Evolutionary conservation across 192 early-diverging fungal species (phyloP), one percentile per base, ranked within the genome.

Genomic region (Physocladia obscura): DNA sequence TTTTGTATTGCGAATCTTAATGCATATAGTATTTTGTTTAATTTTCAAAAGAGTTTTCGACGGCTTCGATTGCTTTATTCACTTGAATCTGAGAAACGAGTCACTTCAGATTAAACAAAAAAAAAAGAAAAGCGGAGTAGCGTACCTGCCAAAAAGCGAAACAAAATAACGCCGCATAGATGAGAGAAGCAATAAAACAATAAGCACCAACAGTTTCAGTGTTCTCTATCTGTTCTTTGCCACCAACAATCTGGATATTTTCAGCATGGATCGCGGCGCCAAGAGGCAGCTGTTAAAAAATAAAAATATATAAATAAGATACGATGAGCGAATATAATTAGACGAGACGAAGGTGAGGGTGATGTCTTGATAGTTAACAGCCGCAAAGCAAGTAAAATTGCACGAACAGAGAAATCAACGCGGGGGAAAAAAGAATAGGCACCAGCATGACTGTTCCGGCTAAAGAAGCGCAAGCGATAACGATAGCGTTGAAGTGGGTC

Each of bases 171-270:
- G 49, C 73, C 4, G 35, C 65, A 50, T 74, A 74, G 15, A 69
- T 37, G 27, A 74, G 8, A 5, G 65, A 27, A 13, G 73, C 73
- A 11, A 69, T 36, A 54, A 69, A 74, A 63, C 73, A 74, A 34
- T 68, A 24, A 24, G 44, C 40, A n/a, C 56, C 73, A 15, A 74
- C 73, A 8, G 35, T 51, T 2, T 49, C 50, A 8, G 73, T 68
- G 48, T 74, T 64, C 38, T 74, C 73, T 67, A 74, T 74, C 30
- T 21, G 57, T 32, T 74, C 73, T 36, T 68, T 69, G 15, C 73
- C 73, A 34, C 67, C 67, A 22, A 74, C 50, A n/a, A 74, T 57
- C 38, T 74, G 65, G 34, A 49, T 36, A 22, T 49, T 59, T 51
- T 54, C 58, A 13, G 56, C 34, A 48, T 49, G 29, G 55, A 69